Conservation (phyloP, 1,139 yeast species). For the Kodamaea fungicola region DNA sequence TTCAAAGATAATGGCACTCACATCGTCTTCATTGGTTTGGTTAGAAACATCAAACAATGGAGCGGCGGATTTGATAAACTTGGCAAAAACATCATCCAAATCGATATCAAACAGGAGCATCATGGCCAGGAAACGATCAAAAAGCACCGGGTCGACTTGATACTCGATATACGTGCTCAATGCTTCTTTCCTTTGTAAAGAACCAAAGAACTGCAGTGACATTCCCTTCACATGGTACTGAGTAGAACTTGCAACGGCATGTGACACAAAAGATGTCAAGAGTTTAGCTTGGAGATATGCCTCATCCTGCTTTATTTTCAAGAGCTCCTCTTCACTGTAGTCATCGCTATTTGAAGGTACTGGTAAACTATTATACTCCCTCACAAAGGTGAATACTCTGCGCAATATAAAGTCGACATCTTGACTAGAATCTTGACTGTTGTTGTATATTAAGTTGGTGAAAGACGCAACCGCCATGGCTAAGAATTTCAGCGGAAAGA, state of each 20-base stretch:
- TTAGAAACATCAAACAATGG: conserved; percentile 19
- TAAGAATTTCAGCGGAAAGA: conserved; percentile 72
- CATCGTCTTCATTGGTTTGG: conserved; percentile 7
- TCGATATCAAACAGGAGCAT: conserved; percentile 64
- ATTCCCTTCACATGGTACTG: conserved; percentile 21
- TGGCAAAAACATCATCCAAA: conserved; percentile 36
- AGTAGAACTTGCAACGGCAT: conserved; percentile 40
- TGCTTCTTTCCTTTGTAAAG: conserved; percentile 16
- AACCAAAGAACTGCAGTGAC: conserved; percentile 22
- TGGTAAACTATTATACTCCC: conserved; percentile 58
- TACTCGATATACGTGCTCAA: conserved; percentile 13
- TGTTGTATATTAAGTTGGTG: conserved; percentile 45
- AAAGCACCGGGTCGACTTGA: conserved; percentile 16
- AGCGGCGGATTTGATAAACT: conserved; percentile 26
- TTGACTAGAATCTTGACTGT: conserved; percentile 22
- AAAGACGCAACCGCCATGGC: conserved; percentile 60
- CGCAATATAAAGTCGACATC: conserved; percentile 48
- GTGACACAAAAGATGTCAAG: conserved; percentile 40
- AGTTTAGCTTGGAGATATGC: conserved; percentile 47
- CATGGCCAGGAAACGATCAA: conserved; percentile 51
- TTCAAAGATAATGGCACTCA: conserved; percentile 27
- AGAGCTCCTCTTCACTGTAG: conserved; percentile 35
- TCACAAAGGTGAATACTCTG: conserved; percentile 59
- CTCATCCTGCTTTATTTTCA: conserved; percentile 48
- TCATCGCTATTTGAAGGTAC: conserved; percentile 32